phyloP scores from a whole-genome alignment of 192 early-diverging fungal genomes.

The Rhizophlyctis rosea region DNA sequence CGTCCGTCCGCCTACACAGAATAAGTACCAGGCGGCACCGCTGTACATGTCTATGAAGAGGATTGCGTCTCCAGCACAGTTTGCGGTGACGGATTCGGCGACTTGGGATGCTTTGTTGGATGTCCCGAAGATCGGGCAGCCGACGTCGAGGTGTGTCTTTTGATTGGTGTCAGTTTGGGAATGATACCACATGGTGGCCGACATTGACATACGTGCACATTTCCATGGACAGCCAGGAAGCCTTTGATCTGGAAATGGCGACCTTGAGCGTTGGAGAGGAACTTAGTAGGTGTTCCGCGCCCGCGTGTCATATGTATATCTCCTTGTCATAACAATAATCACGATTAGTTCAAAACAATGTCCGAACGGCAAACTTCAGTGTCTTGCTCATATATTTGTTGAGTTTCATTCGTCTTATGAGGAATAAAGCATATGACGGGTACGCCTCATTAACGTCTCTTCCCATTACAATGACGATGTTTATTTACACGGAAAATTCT shows the following conservation, averaged over 20 bases:
- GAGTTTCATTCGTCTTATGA: conserved; percentile 53
- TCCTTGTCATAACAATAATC: conserved; percentile 27
- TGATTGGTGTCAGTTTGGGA: background rate
- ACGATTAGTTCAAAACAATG: conserved; percentile 67
- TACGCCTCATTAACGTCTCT: background rate
- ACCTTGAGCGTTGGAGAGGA: conserved; percentile 60
- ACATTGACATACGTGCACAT: background rate
- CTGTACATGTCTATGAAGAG: background rate
- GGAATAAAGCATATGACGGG: conserved; percentile 36
- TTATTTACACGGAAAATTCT: background rate
- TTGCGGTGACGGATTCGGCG: background rate
- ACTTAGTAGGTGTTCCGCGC: conserved; percentile 43
- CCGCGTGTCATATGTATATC: background rate
- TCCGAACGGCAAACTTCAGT: conserved; percentile 65
- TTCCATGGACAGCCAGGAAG: conserved; percentile 54
- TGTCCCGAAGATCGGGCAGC: conserved; percentile 11
- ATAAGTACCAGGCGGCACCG: background rate
- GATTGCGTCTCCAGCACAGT: background rate
- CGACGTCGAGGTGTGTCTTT: conserved; percentile 15
- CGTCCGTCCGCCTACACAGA: background rate
- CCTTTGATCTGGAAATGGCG: conserved; percentile 69
- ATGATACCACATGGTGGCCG: background rate
- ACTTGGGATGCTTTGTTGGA: background rate
- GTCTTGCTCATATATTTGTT: conserved; percentile 57
- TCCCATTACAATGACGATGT: background rate